Base-by-base conservation (phyloP, 2,329 filamentous ascomycete genomes). In the Catunica adiposa region DNA sequence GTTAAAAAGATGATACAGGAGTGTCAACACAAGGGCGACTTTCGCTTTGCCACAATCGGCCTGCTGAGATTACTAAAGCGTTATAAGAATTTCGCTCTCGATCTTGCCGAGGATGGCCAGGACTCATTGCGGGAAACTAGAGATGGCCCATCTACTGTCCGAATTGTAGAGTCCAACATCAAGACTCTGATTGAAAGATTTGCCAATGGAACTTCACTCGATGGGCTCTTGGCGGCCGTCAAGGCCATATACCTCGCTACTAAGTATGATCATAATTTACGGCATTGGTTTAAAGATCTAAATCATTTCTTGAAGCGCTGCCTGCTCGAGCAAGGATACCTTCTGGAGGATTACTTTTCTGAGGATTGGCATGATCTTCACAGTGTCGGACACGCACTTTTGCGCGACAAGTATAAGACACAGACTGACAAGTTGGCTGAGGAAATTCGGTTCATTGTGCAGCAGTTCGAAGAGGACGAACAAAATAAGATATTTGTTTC, bases 1-100 rank as follows among this genome's bases (percentile, higher is more conserved):
- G 71, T 98, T 62, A 98, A 80, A 81, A 97, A 97, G 80, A 94
- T 97, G 85, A 73, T 98, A 40, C 82, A 96, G 48, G 92, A 98
- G 70, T 89, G 94, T 63, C 92, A 98, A 71, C 86, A 90, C 56
- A 92, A 97, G 65, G 80, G 86, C 58, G 90, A 98, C 64, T 98
- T 97, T 69, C 82, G 89, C 62, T 78, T 85, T 68, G 92, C 92
- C n/a, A 83, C 98, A 60, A 80, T 89, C 63, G 94, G 90, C 2
- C 74, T 98, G 4, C 77, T 98, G 29, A 74, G 79, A 44, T 74
- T 98, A 51, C 89, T 88, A 5, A 89, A 95, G 70, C 79, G 83
- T 62, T 98, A 98, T 64, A 81, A 80, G 59, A 77, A 80, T 51
- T 89, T 96, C 64, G 79, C 82, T 55, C 83, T 77, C 66, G 72